These are phyloP conservation scores for Aspergillus tamarii DNA, from an alignment of 2,329 filamentous ascomycete genomes.

Conservation along the genomic window DNA sequence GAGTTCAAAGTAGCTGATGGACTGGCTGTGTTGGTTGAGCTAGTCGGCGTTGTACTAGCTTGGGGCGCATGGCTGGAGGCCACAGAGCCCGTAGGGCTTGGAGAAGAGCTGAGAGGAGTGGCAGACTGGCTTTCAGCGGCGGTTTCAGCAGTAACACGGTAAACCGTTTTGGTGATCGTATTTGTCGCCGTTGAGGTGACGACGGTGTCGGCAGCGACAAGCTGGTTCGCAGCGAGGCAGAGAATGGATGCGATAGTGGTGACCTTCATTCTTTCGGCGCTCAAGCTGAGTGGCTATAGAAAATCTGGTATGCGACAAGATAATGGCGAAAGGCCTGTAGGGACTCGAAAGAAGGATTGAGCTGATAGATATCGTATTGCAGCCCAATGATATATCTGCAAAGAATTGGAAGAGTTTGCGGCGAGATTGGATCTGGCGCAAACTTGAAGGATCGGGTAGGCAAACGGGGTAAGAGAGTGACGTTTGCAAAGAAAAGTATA, in stretches of 20 bases:
- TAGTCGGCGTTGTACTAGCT: conserved; percentile 16
- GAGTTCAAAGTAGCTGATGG: conserved; percentile 22
- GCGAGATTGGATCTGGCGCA: conserved; percentile 1
- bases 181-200: conserved; percentile 33
- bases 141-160: conserved; percentile 46
- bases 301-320: neutral
- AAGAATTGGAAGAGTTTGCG: conserved; percentile 5
- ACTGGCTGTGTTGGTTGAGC: conserved; percentile 25
- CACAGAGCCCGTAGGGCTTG: conserved; percentile 31
- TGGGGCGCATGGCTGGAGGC: conserved; percentile 11
- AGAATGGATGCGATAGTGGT: conserved; percentile 35
- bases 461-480: conserved; percentile 30
- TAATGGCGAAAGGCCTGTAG: neutral
- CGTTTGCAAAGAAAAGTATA: conserved; percentile 23
- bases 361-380: neutral
- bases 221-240: conserved; percentile 37
- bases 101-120: conserved; percentile 28
- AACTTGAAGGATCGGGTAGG: neutral
- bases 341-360: neutral
- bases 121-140: conserved; percentile 29
- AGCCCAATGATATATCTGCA: neutral
- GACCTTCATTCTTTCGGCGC: conserved; percentile 39
- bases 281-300: neutral
- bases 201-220: conserved; percentile 33
- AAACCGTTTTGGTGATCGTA: conserved; percentile 47